Evolutionary conservation across 257 asterid species (phyloP).

Genomic region (Jacaranda mimosifolia): DNA sequence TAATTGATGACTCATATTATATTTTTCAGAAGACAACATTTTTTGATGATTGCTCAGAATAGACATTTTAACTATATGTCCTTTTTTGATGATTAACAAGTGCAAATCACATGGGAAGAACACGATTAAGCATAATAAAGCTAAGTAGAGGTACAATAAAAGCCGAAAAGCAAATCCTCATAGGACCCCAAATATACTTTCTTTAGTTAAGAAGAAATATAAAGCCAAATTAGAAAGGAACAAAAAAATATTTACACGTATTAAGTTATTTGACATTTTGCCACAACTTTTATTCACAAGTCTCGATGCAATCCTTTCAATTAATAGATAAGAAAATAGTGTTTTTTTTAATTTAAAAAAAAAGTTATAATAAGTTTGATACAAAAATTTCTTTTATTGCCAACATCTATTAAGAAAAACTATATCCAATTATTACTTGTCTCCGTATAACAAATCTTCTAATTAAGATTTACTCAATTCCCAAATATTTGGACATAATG

Average conservation of each 20-base stretch:
- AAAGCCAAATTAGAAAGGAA: not conserved
- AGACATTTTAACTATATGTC: not conserved
- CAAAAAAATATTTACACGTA: not conserved
- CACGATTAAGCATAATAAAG: not conserved
- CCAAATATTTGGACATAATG: too few species aligned
- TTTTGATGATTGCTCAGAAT: not conserved
- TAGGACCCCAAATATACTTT: not conserved
- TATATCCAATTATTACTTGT: too few species aligned
- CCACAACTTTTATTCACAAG: not conserved
- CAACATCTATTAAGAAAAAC: too few species aligned
- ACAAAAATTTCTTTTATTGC: too few species aligned
- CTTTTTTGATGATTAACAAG: not conserved
- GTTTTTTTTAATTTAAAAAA: too few species aligned
- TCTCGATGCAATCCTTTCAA: not conserved
- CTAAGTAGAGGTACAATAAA: not conserved
- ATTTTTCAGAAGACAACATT: too few species aligned
- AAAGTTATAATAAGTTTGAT: too few species aligned
- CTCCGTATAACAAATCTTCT: too few species aligned
- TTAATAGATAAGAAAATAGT: not conserved
- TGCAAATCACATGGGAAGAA: not conserved
- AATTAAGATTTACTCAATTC: too few species aligned
- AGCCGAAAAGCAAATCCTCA: constrained; percentile 8
- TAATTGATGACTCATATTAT: not conserved
- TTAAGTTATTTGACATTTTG: not conserved
- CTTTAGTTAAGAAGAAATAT: not conserved